Base-by-base conservation (phyloP, 352 stramenopile species). In the Phytophthora foliorum region DNA sequence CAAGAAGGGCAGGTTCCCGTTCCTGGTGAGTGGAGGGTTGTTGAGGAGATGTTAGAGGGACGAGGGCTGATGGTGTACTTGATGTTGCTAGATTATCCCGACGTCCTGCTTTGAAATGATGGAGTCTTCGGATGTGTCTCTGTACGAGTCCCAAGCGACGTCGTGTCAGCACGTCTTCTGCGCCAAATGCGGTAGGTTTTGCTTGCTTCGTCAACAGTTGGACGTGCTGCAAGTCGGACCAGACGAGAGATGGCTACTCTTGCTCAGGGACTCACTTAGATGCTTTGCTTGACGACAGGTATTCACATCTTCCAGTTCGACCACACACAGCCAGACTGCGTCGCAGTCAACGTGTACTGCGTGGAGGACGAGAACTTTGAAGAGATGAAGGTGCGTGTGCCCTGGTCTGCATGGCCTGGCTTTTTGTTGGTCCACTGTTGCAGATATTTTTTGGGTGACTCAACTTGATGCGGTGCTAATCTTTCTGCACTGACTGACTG, bases 261-360 rank as follows among this genome's bases (percentile, higher is more conserved):
- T 54, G 53, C 4, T 17, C 14, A 19, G 34, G 16, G 38, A 45
- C 38, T 45, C 38, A 45, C 11, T 45, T 5, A 1, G 41, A 4
- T 29, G n/a, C 19, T 48, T 25, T 11, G 38, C 38, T 19, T 45
- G 38, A 45, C n/a, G 42, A 36, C 55, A 90, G 82, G 84, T 48
- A 87, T 95, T 66, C 87, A 95, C 63, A 91, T 95, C 57, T 95
- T 95, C 65, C 87, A 95, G 54, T 93, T 93, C 48, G 87, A 95
- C 49, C 81, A 86, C 63, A 83, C 75, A 7, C 76, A 91, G 34
- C 78, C 86, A 25, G 85, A 93, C 46, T 78, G 74, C 21, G 75
- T 95, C 31, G 87, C 83, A 27, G 84, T 95, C 19, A 95, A 95
- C 46, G 67, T 95, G 45, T 92, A 93, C 66, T 92, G 85, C 58